Evolutionary conservation across 768 basidiomycete genomes (phyloP).

Genomic region (Dendrothele bispora): DNA sequence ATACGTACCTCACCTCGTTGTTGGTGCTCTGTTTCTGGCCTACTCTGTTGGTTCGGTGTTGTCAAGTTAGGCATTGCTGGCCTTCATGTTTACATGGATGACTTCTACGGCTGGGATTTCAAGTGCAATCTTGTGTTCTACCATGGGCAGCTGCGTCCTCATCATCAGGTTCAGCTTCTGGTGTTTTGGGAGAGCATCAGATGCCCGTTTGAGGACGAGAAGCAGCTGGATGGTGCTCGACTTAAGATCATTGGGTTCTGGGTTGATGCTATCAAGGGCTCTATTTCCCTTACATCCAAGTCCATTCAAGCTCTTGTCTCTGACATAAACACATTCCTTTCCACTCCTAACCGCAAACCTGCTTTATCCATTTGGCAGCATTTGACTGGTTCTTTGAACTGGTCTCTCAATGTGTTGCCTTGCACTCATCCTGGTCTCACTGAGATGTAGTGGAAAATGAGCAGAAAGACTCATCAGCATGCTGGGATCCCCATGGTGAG

Average conservation of each 20-base stretch:
- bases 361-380: conserved; percentile 25
- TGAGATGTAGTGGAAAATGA: conserved; percentile 16
- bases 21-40: conserved; percentile 24
- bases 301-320: conserved; percentile 16
- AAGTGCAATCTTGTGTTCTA: conserved; percentile 20
- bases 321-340: conserved; percentile 4
- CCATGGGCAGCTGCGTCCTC: conserved; percentile 16
- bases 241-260: conserved; percentile 37
- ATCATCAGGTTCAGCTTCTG: conserved; percentile 23
- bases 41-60: conserved; percentile 28
- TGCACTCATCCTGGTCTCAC: conserved; percentile 15
- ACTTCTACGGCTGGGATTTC: conserved; percentile 27
- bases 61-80: conserved; percentile 15
- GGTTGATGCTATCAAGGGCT: conserved; percentile 25
- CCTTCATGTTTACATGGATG: conserved; percentile 29
- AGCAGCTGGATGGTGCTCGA: conserved; percentile 22
- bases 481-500: conserved; percentile 6
- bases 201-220: conserved; percentile 24
- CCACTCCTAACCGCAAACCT: background rate
- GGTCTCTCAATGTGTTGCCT: conserved; percentile 28
- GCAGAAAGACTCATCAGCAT: background rate
- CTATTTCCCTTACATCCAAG: conserved; percentile 17
- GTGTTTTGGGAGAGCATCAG: conserved; percentile 23
- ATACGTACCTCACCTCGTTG: conserved; percentile 21
- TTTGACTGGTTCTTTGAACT: conserved; percentile 33